Base-by-base conservation (phyloP, 1,284 basidiomycete species). In the Marasmius sp. region DNA sequence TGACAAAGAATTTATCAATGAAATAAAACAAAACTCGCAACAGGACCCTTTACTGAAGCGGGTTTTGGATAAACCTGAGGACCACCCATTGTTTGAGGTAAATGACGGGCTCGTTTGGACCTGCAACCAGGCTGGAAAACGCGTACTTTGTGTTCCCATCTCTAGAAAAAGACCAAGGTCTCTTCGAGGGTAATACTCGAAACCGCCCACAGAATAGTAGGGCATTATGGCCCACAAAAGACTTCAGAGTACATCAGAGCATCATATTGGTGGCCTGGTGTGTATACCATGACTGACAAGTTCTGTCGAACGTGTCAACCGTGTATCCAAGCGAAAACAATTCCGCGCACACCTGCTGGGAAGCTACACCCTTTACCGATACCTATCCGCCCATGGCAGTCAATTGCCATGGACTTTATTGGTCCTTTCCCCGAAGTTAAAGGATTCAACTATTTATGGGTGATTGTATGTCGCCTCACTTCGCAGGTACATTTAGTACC, bases 251-350 rank as follows among this genome's bases (percentile, higher is more conserved):
- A 74, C 52, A 7, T 75, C 0, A 59, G 69, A 16, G 55, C 63
- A 6, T 73, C 66, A 66, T 75, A 69, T 54, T 78, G 75, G 75
- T 78, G 76, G 76, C 71, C 71, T 0, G 53, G 39, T 1, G 64
- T 77, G 1, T 67, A 63, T 3, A 16, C 3, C 59, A 71, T 48
- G 62, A 66, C 7, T 50, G 36, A 66, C 1, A 54, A 52, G 14
- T 72, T 66, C 53, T 72, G 69, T 52, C 38, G 59, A 5, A 60
- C 59, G 1, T 72, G 71, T 59, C 51, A 27, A 14, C 47, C 43
- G 3, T 71, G 70, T 37, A 60, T 63, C 20, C 50, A 22, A 7
- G 54, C 49, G 2, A 71, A 73, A 39, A 41, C 51, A 0, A 37
- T 36, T 1, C 62, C 51, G 1, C 18, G 34, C 9, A 12, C 2